Percentiles rank a stretch among this genome's conserved stretches.
Conservation (phyloP, 2,329 filamentous ascomycete genomes). For the Sclerotinia subarctica region DNA sequence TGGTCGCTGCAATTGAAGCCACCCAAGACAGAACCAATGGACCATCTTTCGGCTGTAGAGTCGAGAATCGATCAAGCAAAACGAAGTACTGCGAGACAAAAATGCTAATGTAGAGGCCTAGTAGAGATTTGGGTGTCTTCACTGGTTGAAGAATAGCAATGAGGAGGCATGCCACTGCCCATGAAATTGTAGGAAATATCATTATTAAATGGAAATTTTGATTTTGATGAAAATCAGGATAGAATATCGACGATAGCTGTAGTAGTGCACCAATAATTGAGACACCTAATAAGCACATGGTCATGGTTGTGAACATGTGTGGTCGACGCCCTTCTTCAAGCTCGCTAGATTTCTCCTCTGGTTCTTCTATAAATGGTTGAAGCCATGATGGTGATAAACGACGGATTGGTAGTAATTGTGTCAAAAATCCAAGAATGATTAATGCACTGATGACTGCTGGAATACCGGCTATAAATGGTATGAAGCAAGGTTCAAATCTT, state of each 20-base stretch:
- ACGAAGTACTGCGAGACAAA: constrained; percentile 31
- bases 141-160: constrained; percentile 29
- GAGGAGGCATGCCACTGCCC: constrained; percentile 30
- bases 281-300: constrained; percentile 40
- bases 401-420: constrained; percentile 31
- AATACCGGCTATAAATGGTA: constrained; percentile 34
- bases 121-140: constrained; percentile 31
- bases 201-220: constrained; percentile 41
- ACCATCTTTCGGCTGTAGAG: constrained; percentile 20
- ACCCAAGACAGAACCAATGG: constrained; percentile 38
- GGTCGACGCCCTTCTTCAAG: constrained; percentile 33
- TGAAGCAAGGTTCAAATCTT: constrained; percentile 31
- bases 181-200: constrained; percentile 34
- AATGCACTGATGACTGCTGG: constrained; percentile 34
- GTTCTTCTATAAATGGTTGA: constrained; percentile 49
- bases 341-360: constrained; percentile 37
- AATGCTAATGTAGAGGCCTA: constrained; percentile 27
- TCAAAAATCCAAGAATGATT: constrained; percentile 35
- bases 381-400: constrained; percentile 48
- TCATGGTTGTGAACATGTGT: constrained; percentile 33
- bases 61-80: constrained; percentile 38
- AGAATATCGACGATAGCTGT: constrained; percentile 37
- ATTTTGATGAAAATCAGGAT: constrained; percentile 27
- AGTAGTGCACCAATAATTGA: constrained; percentile 41
- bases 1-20: constrained; percentile 47